Conservation (phyloP, 2,329 filamentous ascomycete genomes). For the Emmonsiellopsis sp. region DNA sequence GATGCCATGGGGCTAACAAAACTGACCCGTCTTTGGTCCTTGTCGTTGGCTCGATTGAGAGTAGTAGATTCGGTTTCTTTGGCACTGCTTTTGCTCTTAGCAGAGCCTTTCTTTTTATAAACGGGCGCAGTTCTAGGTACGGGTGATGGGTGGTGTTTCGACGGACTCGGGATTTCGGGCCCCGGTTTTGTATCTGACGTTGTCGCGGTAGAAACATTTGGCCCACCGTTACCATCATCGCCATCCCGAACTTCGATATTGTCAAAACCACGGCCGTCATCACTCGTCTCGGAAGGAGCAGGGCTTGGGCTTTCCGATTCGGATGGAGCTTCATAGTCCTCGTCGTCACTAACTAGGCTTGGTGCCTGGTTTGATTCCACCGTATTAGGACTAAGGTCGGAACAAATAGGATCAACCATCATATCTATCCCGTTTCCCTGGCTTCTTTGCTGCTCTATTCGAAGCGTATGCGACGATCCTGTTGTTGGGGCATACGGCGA, state of each 20-base stretch:
- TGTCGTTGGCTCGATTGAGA: slow-evolving; percentile 15
- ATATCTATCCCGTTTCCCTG: slow-evolving; percentile 41
- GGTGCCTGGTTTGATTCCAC: slow-evolving; percentile 67
- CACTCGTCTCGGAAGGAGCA: slow-evolving; percentile 40
- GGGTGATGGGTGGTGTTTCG: slow-evolving; percentile 17
- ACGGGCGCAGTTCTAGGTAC: slow-evolving; percentile 24
- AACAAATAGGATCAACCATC: slow-evolving; percentile 22
- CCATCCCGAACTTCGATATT: slow-evolving; percentile 40
- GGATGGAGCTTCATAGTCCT: slow-evolving; percentile 63
- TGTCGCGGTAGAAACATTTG: slow-evolving; percentile 21
- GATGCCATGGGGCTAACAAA: slow-evolving; percentile 28
- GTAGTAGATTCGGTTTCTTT: not conserved
- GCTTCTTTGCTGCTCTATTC: not conserved
- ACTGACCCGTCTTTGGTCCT: slow-evolving; percentile 29
- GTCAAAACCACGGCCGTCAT: slow-evolving; percentile 43
- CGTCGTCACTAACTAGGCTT: slow-evolving; percentile 68
- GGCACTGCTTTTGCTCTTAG: slow-evolving; percentile 4
- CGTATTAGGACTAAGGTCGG: slow-evolving; percentile 60
- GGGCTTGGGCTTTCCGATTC: slow-evolving; percentile 52
- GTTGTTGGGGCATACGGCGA: slow-evolving; percentile 34
- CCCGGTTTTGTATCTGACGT: slow-evolving; percentile 25
- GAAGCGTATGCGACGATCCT: slow-evolving; percentile 24
- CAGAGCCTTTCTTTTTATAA: slow-evolving; percentile 21
- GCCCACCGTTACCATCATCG: slow-evolving; percentile 25
- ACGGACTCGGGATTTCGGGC: slow-evolving; percentile 22